A percentile compares a stretch with the other conserved stretches of the same genome.
Conservation (phyloP, 441 rosid genomes). For the Bocquillonia castaneifolia region DNA sequence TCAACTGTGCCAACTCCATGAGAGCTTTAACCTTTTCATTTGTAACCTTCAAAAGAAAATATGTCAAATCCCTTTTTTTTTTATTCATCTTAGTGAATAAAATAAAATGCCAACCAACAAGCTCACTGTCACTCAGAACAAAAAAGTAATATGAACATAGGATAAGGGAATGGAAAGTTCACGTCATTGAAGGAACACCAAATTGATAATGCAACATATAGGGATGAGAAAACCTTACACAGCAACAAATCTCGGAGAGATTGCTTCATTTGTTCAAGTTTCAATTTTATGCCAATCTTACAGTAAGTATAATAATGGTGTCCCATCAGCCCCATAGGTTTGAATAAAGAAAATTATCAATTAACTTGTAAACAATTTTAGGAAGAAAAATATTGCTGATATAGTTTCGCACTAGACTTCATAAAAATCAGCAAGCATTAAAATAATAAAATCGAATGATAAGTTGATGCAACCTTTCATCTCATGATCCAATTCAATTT, state of each 20-base stretch:
- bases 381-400: neutral
- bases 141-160: conserved; percentile 1
- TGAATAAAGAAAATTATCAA: neutral
- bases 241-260: neutral
- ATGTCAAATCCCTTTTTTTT: too few species aligned
- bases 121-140: conserved; percentile 2
- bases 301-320: neutral
- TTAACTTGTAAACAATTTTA: too few species aligned
- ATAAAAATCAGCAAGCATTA: neutral
- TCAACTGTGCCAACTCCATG: conserved; percentile 76
- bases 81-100: too few species aligned
- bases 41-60: conserved; percentile 51
- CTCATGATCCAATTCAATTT: neutral
- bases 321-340: neutral
- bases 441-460: too few species aligned
- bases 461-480: neutral
- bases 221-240: neutral
- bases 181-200: neutral
- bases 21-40: conserved; percentile 95
- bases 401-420: neutral
- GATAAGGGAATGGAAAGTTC: neutral
- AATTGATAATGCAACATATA: neutral
- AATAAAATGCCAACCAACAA: conserved; percentile 5
- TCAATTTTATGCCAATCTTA: neutral
- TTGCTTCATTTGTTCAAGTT: neutral